phyloP scores from a whole-genome alignment of 805 yeast species.

The Lachancea quebecensis region DNA sequence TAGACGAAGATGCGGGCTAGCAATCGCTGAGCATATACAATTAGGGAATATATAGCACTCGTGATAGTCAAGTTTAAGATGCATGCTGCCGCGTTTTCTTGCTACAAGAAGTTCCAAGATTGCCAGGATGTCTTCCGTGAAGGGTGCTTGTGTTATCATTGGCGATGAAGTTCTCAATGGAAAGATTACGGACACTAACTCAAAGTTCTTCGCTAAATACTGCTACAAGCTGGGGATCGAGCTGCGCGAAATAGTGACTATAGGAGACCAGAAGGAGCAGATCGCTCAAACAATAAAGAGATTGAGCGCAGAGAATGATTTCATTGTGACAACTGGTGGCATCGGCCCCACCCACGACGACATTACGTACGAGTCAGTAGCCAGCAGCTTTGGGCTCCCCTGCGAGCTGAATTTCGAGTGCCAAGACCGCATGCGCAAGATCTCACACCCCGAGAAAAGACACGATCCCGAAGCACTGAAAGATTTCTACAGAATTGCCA shows the following conservation, averaged over 20 bases:
- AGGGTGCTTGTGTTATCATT: constrained; percentile 40
- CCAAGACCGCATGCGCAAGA: constrained; percentile 49
- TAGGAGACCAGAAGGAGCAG: constrained; percentile 70
- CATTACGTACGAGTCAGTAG: constrained; percentile 72
- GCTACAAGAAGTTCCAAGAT: not conserved
- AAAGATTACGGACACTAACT: constrained; percentile 74
- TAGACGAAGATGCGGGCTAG: too few species aligned
- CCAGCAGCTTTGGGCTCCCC: constrained; percentile 51
- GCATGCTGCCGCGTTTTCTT: not conserved
- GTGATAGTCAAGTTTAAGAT: not conserved
- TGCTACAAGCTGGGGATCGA: constrained; percentile 67
- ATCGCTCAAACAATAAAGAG: constrained; percentile 46
- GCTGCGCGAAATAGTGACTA: constrained; percentile 56
- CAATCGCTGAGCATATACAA: too few species aligned
- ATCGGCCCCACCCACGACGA: constrained; percentile 92
- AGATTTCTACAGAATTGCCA: constrained; percentile 76
- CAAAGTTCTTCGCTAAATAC: constrained; percentile 59
- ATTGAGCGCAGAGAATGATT: constrained; percentile 47
- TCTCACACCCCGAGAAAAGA: constrained; percentile 35
- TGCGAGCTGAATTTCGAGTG: constrained; percentile 49
- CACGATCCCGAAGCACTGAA: constrained; percentile 38
- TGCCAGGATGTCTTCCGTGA: constrained; percentile 19
- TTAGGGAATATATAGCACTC: too few species aligned
- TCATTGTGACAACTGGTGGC: constrained; percentile 56
- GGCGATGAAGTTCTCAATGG: constrained; percentile 90